Evolutionary conservation across 768 basidiomycete species (phyloP).

Genomic region (Suillus lakei): DNA sequence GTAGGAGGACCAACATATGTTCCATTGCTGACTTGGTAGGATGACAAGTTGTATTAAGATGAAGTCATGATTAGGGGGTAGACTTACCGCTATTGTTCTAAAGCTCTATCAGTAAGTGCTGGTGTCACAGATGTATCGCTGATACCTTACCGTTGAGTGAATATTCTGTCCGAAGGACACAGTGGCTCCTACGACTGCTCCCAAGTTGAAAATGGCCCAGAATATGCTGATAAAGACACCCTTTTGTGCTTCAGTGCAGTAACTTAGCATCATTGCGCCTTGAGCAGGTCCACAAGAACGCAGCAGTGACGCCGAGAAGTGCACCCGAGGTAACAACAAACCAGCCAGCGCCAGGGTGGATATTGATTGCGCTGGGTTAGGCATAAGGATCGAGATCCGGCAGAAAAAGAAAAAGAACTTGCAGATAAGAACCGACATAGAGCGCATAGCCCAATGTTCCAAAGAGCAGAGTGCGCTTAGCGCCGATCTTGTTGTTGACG

Average conservation of each 20-base stretch:
- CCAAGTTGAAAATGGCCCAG: slow-evolving; percentile 84
- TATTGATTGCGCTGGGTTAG: slow-evolving; percentile 61
- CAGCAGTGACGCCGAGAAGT: slow-evolving; percentile 70
- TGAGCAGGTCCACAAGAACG: slow-evolving; percentile 80
- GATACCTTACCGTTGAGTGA: slow-evolving; percentile 56
- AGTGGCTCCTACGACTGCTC: slow-evolving; percentile 74
- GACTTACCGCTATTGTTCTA: slow-evolving; percentile 33
- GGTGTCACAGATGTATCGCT: not conserved
- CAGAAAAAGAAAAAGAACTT: slow-evolving; percentile 26
- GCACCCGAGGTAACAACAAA: slow-evolving; percentile 76
- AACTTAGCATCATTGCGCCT: slow-evolving; percentile 78
- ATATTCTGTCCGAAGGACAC: slow-evolving; percentile 76
- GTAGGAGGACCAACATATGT: slow-evolving; percentile 62
- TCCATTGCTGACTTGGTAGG: slow-evolving; percentile 58
- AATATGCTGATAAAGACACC: slow-evolving; percentile 76
- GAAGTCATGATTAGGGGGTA: not conserved
- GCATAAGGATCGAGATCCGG: not conserved
- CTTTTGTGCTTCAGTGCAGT: slow-evolving; percentile 78
- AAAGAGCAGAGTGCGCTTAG: slow-evolving; percentile 68
- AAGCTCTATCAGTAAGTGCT: not conserved
- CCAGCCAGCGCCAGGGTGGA: slow-evolving; percentile 58
- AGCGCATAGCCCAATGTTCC: slow-evolving; percentile 77
- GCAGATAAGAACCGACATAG: slow-evolving; percentile 77
- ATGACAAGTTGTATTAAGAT: not conserved
- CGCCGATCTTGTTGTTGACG: slow-evolving; percentile 78